Base-by-base conservation (phyloP, 768 basidiomycete genomes). In the Suillus bovinus region DNA sequence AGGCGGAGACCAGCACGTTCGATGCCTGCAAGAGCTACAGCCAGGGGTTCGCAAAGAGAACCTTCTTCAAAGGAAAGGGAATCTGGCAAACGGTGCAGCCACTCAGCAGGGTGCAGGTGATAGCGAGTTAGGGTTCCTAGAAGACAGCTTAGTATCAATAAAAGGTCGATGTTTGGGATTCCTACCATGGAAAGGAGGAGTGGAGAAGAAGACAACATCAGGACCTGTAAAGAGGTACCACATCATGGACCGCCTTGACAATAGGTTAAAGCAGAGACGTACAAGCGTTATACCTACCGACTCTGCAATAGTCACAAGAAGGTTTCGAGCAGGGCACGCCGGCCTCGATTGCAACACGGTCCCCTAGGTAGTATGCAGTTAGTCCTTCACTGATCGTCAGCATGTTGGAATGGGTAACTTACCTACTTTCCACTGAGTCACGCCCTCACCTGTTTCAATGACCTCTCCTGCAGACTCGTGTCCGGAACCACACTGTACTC, bases 401-500 rank as follows among this genome's bases (percentile, higher is more conserved):
- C 29, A 31, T 10, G 14, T 20, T 5, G 54, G 24, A 29, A 22
- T 24, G 29, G 22, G 5, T 4, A 22, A 39, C 72, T 72, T 65
- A 81, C 86, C 86, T 62, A 74, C 72, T 79, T 86, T 86, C 86
- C 86, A 87, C 60, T 85, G 79, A 1, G 81, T 83, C 24, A 87
- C 86, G n/a, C 84, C 86, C 68, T 86, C 84, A 20, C 86, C 86
- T 14, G 87, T 79, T 70, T 87, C 85, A 36, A 83, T 77, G 22
- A 89, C 81, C 70, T 88, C 84, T 27, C 87, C 87, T 38, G 87
- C 87, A 59, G 86, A 88, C 72, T 89, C 88, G 63, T 89, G 87
- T 34, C 87, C 87, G 49, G 86, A 85, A 39, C 86, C 86, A 61
- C 86, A 87, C 86, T 88, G 47, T 55, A 62, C 4, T 29, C 41